phyloP scores from a whole-genome alignment of 2,329 filamentous ascomycete species.

The Paraphaeosphaeria sporulosa region DNA sequence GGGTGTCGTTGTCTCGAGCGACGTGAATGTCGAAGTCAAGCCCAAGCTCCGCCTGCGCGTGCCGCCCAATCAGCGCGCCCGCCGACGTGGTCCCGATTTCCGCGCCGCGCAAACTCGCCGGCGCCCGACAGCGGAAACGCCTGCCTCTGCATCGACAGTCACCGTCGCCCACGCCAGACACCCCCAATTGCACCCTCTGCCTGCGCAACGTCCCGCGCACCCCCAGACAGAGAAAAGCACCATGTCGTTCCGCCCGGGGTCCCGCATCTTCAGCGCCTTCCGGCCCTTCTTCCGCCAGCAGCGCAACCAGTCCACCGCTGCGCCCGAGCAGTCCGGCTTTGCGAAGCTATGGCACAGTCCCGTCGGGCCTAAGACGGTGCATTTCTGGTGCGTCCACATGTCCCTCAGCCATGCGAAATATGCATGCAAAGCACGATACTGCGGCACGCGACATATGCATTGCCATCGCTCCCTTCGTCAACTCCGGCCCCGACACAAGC shows the following conservation, averaged over 20 bases:
- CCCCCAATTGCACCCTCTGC: conserved; percentile 54
- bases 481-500: neutral
- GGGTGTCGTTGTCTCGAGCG: neutral
- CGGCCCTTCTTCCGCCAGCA: conserved; percentile 60
- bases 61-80: conserved; percentile 30
- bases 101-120: conserved; percentile 25
- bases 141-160: conserved; percentile 10
- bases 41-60: conserved; percentile 27
- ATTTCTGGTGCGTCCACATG: conserved; percentile 79
- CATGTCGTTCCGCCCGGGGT: conserved; percentile 65
- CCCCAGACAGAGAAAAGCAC: conserved; percentile 27
- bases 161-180: conserved; percentile 14
- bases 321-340: conserved; percentile 61
- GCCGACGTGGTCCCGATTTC: conserved; percentile 35
- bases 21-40: conserved; percentile 8
- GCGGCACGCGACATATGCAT: neutral
- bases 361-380: conserved; percentile 76
- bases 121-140: conserved; percentile 15
- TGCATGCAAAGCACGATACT: neutral
- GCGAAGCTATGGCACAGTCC: conserved; percentile 70
- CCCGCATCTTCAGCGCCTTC: conserved; percentile 65
- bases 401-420: neutral
- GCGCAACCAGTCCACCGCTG: conserved; percentile 69
- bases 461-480: neutral
- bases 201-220: conserved; percentile 42